Percentiles rank a stretch among this genome's conserved stretches.
These are phyloP conservation scores for Lactifluus hygrophoroides DNA, from an alignment of 768 basidiomycete species.

Conservation along the genomic window DNA sequence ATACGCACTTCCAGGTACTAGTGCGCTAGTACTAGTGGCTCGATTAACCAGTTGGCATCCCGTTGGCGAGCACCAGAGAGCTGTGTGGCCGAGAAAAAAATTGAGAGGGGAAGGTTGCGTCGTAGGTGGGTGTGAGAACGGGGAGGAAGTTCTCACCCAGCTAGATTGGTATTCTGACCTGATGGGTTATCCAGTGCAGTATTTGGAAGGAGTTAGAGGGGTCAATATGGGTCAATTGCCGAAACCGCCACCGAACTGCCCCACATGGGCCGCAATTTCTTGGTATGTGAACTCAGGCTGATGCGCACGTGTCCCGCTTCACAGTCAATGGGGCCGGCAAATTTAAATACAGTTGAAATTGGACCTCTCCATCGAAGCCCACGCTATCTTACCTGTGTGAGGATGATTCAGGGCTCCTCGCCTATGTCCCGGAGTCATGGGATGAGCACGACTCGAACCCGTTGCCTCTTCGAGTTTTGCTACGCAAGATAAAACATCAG, in stretches of 20 bases:
- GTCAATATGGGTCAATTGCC: not conserved
- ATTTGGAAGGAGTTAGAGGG: constrained; percentile 2
- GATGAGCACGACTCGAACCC: not conserved
- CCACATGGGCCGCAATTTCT: not conserved
- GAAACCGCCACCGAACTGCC: constrained; percentile 1
- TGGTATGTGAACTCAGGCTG: not conserved
- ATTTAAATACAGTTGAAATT: constrained; percentile 8
- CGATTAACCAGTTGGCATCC: not conserved
- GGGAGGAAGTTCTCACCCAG: not conserved
- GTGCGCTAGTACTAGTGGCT: not conserved
- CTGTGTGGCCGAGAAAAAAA: not conserved
- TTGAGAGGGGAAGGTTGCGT: not conserved
- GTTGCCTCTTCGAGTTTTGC: constrained; percentile 7
- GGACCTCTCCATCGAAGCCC: not conserved
- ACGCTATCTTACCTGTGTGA: constrained; percentile 1
- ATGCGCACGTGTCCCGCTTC: constrained; percentile 14
- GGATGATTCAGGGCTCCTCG: not conserved
- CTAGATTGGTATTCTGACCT: not conserved
- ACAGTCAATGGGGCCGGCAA: not conserved
- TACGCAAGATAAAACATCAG: not conserved
- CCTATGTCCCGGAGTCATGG: constrained; percentile 2
- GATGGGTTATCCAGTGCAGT: not conserved
- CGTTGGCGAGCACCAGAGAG: not conserved
- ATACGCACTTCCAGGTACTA: no score
- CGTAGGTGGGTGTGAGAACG: not conserved